These are phyloP conservation scores for Morella rubra DNA, from an alignment of 306 rosid species.

Conservation along the genomic window DNA sequence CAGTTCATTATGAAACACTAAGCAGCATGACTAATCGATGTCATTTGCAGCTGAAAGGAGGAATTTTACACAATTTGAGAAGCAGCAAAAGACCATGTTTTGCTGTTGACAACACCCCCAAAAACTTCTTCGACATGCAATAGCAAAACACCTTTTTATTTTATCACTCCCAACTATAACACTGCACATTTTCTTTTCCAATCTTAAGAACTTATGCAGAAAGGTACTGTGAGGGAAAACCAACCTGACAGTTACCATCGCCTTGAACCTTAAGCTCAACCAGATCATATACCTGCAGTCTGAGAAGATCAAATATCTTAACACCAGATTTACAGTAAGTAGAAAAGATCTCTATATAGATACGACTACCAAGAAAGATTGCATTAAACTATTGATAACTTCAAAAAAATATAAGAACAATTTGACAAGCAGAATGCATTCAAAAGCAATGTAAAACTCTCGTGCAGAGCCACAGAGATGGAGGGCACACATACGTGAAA, in stretches of 20 bases:
- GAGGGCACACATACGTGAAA: not conserved
- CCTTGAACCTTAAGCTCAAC: slow-evolving; percentile 81
- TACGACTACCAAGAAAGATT: not conserved
- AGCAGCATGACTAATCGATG: too few relatives aligned
- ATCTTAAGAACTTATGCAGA: not conserved
- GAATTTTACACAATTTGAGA: too few relatives aligned
- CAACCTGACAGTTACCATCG: slow-evolving; percentile 98
- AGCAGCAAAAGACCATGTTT: too few relatives aligned
- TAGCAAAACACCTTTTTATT: not conserved
- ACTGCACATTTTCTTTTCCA: slow-evolving; percentile 15
- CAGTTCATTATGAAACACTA: too few relatives aligned
- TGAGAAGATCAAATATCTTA: slow-evolving; percentile 33
- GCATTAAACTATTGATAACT: not conserved
- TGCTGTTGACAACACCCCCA: not conserved
- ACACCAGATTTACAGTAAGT: slow-evolving; percentile 28
- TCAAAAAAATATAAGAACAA: not conserved
- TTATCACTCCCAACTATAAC: not conserved
- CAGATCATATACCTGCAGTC: slow-evolving; percentile 84
- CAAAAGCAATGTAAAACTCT: not conserved
- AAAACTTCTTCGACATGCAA: not conserved
- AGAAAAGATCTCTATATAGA: not conserved
- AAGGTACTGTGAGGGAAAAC: slow-evolving; percentile 18
- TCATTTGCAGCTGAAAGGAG: too few relatives aligned
- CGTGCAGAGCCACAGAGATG: not conserved
- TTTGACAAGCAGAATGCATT: slow-evolving; percentile 2